Conservation (phyloP, 2,329 filamentous ascomycete species). For the Fonsecaea erecta region DNA sequence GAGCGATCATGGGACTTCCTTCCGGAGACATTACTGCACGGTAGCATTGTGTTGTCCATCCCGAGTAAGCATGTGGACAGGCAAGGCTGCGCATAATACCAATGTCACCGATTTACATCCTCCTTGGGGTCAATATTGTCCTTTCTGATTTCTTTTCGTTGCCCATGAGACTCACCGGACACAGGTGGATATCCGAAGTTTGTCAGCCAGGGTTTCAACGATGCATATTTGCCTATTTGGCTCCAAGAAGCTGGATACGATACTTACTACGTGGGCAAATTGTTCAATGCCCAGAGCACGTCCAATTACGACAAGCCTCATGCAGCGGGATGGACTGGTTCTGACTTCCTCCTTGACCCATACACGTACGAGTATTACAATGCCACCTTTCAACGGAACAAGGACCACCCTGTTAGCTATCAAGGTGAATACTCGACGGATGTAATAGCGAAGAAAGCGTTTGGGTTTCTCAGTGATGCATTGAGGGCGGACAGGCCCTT, state of each 20-base stretch:
- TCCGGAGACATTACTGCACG: conserved; percentile 68
- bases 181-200: conserved; percentile 57
- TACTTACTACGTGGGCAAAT: conserved; percentile 61
- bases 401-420: conserved; percentile 59
- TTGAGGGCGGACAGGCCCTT: conserved; percentile 61
- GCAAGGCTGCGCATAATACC: conserved; percentile 70
- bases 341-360: conserved; percentile 52
- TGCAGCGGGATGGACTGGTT: conserved; percentile 46
- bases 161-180: conserved; percentile 1
- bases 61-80: conserved; percentile 68
- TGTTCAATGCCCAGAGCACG: conserved; percentile 58
- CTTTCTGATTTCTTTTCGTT: not conserved
- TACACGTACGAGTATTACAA: conserved; percentile 71
- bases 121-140: conserved; percentile 39
- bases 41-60: conserved; percentile 71
- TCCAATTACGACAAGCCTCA: conserved; percentile 54
- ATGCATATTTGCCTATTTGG: conserved; percentile 58
- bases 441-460: conserved; percentile 63
- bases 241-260: conserved; percentile 58
- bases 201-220: conserved; percentile 55
- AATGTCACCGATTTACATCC: conserved; percentile 66
- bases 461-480: conserved; percentile 66
- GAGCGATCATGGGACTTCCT: conserved; percentile 62
- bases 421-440: conserved; percentile 63
- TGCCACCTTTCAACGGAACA: conserved; percentile 65